Percentiles rank a stretch among this genome's conserved stretches.
Evolutionary conservation across 345 rosid genomes (phyloP).

Genomic region (Boechera divaricarpa): DNA sequence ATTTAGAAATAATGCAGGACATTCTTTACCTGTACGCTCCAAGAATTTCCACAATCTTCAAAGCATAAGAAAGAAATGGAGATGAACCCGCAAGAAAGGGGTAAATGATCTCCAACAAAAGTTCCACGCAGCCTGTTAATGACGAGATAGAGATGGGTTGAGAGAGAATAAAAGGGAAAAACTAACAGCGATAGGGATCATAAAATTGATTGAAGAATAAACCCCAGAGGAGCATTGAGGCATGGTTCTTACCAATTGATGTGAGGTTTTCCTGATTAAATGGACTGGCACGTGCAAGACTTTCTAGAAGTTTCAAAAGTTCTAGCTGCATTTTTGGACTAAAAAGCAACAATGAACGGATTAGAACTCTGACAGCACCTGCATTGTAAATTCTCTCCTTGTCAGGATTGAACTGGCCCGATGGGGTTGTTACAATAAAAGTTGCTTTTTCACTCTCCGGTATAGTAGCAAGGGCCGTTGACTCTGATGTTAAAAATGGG

Average conservation of each 20-base stretch:
- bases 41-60: conserved; percentile 96
- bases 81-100: conserved; percentile 92
- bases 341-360: conserved; percentile 87
- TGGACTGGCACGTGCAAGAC: conserved; percentile 87
- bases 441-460: conserved; percentile 54
- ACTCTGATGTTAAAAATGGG: conserved; percentile 76
- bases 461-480: conserved; percentile 49
- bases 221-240: conserved; percentile 20
- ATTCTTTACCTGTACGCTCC: conserved; percentile 85
- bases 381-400: conserved; percentile 93
- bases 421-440: conserved; percentile 62
- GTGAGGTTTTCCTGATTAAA: conserved; percentile 96
- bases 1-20: conserved; percentile 21
- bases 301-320: conserved; percentile 74
- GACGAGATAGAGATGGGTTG: conserved; percentile 28
- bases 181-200: conserved; percentile 22
- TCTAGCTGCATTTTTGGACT: conserved; percentile 95
- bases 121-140: conserved; percentile 87
- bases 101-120: conserved; percentile 83
- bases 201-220: conserved; percentile 31
- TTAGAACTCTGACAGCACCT: conserved; percentile 81
- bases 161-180: conserved; percentile 46
- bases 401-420: conserved; percentile 71
- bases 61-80: conserved; percentile 72
- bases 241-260: conserved; percentile 75